Evolutionary conservation across 306 rosid genomes (phyloP).

Genomic region (Rosa rugosa): DNA sequence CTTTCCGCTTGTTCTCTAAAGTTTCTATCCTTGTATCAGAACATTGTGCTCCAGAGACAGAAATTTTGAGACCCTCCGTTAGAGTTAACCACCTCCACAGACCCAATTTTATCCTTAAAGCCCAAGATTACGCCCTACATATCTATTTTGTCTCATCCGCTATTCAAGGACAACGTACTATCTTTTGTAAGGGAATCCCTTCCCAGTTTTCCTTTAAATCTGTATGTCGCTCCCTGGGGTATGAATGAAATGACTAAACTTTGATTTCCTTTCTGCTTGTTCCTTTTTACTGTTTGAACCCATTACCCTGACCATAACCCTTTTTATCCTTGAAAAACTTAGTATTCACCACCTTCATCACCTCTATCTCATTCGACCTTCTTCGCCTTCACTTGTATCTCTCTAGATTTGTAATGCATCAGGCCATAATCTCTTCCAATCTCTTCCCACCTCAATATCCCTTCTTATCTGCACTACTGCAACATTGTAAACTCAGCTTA

Average conservation of each 20-base stretch:
- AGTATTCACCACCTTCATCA: not conserved
- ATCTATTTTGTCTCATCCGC: not conserved
- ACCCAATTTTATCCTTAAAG: not conserved
- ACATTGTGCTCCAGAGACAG: not conserved
- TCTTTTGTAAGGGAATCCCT: not conserved
- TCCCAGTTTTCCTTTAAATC: not conserved
- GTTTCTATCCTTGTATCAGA: not conserved
- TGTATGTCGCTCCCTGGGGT: not conserved
- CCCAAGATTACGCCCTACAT: not conserved
- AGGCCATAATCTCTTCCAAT: not conserved
- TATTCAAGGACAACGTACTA: not conserved
- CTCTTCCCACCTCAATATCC: not conserved
- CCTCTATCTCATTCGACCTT: not conserved
- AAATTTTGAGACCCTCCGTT: not conserved
- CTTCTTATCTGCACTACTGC: not conserved
- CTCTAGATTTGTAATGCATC: not conserved
- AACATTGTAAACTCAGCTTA: not conserved
- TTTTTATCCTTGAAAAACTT: not conserved
- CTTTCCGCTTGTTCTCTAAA: not conserved
- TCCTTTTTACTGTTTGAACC: not conserved
- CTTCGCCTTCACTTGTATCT: not conserved
- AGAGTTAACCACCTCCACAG: not conserved
- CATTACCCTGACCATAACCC: not conserved
- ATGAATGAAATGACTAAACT: not conserved
- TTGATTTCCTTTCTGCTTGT: not conserved